A percentile compares a stretch with the other conserved stretches of the same genome.
Evolutionary conservation across 176 grass and related monocot genomes (phyloP).

Genomic region (Carex scoparia): DNA sequence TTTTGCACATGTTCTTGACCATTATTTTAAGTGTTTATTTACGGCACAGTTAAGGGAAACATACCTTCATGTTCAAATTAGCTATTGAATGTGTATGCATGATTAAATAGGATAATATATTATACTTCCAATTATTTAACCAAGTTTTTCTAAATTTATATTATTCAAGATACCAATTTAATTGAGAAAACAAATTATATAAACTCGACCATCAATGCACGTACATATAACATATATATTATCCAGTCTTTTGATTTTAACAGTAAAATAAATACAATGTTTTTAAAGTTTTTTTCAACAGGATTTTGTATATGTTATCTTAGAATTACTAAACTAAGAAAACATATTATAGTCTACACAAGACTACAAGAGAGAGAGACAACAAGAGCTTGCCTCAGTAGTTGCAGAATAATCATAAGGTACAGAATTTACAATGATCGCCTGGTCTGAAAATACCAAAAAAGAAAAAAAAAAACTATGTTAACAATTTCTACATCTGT

Average conservation of each 20-base stretch:
- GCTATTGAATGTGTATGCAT: background rate
- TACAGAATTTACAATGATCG: conserved; percentile 33
- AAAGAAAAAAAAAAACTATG: conserved; percentile 1
- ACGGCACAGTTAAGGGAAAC: conserved; percentile 1
- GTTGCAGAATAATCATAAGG: conserved; percentile 66
- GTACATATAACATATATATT: background rate
- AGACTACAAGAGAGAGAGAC: background rate
- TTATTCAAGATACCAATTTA: background rate
- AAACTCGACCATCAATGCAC: background rate
- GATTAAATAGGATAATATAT: background rate
- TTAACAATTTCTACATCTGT: background rate
- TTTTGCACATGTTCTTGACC: background rate
- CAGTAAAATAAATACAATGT: background rate
- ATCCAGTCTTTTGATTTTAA: background rate
- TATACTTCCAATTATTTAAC: background rate
- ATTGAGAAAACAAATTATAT: background rate
- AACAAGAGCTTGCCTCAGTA: conserved; percentile 40
- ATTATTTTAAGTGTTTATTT: background rate
- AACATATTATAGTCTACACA: background rate
- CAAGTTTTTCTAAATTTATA: background rate
- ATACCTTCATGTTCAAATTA: background rate
- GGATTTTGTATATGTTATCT: background rate
- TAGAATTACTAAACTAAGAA: background rate
- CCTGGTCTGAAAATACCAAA: conserved; percentile 16
- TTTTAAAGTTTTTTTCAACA: background rate